Evolutionary conservation across 75 land plant species (phyloP), one percentile per base, ranked within the genome.

Genomic region (Cupressus sempervirens): DNA sequence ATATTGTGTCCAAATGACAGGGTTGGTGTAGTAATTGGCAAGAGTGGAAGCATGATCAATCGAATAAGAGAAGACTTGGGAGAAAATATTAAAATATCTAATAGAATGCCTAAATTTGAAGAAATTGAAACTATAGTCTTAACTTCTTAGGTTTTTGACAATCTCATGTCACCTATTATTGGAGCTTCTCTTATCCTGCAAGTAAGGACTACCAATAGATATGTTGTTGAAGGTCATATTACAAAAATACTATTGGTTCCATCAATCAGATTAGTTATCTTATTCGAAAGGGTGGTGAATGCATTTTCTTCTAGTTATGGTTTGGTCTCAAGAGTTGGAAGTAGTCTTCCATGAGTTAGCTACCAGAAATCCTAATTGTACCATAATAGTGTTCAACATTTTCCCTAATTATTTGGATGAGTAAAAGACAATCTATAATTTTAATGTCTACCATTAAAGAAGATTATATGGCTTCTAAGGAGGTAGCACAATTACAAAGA

Each of bases 1-100:
- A 26, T 98, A 58, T 87, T 96, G 1, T 98, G 99, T 82, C 92
- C 95, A 3, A 93, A 91, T 89, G 94, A 85, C 7, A 94, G 89
- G 82, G 93, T 96, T 90, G 99, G 99, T 29, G 94, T 94, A 41
- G 95, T 98, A 32, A 98, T 96, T 82, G 99, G 99, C 3, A 98
- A 98, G 74, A 94, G 96, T 88, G 99, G 99, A 73, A 90, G 76
- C 7, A 95, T 92, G n/a, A 98, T 98, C 26, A 94, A 95, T 30
- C 97, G 92, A 73, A 89, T 98, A 38, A 93, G 99, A 30, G 93
- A 96, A 36, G 98, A 95, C 40, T 91, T 97, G 26, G 89, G 95
- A 46, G 96, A 98, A 23, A 79, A 52, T 46, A 93, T 98, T 29
- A 98, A 95, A 80, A 93, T 98, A 73, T 93, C 91, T 70, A 95